Base-by-base conservation (phyloP, 257 asterid species). In the Lithospermum erythrorhizon region DNA sequence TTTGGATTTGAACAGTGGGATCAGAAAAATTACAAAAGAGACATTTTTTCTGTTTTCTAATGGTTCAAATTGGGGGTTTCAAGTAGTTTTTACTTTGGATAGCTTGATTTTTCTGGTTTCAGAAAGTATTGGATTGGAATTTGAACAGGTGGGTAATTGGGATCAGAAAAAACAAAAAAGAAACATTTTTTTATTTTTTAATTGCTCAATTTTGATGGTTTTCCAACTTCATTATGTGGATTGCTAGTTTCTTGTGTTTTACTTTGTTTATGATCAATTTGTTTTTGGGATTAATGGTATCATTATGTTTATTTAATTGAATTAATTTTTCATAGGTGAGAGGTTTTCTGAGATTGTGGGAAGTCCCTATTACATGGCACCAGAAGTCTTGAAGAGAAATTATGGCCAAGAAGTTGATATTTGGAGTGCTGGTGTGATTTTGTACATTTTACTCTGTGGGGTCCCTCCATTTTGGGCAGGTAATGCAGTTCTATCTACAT, bases 381-480 rank as follows among this genome's bases (percentile, higher is more conserved):
- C 95, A 2, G 96, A 89, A 78, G 96, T 89, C 62, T 65, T 89
- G 79, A 86, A 82, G 82, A 72, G 96, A 64, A 89, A 86, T 54
- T 89, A 86, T 72, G 96, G 96, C 53, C 95, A 87, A 5, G 95
- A 89, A 70, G 84, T 89, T 37, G 96, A 89, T 82, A 75, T 89
- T 61, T 89, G 96, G 96, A 89, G 96, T 70, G 94, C 96, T 41
- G 96, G 95, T 20, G 96, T 89, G 58, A 89, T 89, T 72, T 84
- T 89, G n/a, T 89, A 89, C 66, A 89, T 89, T 73, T 82, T 89
- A 72, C 68, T 89, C 13, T 89, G 96, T n/a, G 96, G 96, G 18
- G 96, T 89, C 76, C 96, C 96, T 76, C 96, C 96, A 29, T 89
- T 89, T 73, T 89, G 96, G 96, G 96, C 96, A 56, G 96, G 96